These are phyloP conservation scores for Lodderomyces pseudojiufengensis DNA, from an alignment of 1,139 yeast species.

Conservation along the genomic window DNA sequence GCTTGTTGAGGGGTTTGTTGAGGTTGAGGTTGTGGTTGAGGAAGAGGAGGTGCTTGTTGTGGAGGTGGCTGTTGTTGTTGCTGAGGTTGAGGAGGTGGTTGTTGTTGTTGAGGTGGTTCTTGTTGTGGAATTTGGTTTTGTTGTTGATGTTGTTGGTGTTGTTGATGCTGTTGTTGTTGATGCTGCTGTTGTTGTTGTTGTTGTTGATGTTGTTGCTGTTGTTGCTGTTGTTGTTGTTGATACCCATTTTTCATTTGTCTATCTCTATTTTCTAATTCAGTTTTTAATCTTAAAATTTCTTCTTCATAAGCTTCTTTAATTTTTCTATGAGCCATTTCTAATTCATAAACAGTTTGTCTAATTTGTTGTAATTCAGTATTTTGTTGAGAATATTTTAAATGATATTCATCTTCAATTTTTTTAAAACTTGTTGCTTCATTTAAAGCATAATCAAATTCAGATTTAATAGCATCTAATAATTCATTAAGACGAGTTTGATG, in stretches of 20 bases:
- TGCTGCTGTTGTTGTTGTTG: constrained; percentile 11
- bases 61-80: constrained; percentile 18
- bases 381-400: constrained; percentile 86
- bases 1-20: constrained; percentile 18
- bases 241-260: constrained; percentile 33
- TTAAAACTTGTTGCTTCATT: constrained; percentile 85
- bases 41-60: constrained; percentile 15
- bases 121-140: constrained; percentile 9
- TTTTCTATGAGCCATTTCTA: constrained; percentile 90
- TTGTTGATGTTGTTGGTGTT: constrained; percentile 10
- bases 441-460: constrained; percentile 83
- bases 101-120: constrained; percentile 18
- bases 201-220: constrained; percentile 10
- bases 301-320: constrained; percentile 96
- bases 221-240: constrained; percentile 12
- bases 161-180: constrained; percentile 10
- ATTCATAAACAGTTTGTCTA: constrained; percentile 88
- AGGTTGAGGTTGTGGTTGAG: constrained; percentile 33
- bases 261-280: constrained; percentile 78
- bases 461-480: constrained; percentile 85
- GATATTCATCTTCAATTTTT: constrained; percentile 91
- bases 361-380: constrained; percentile 93
- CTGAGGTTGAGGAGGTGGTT: constrained; percentile 15
- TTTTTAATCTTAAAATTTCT: constrained; percentile 80
- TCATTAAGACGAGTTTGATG: constrained; percentile 63